Conservation (phyloP, 2,329 filamentous ascomycete genomes). For the Coniella vitis region DNA sequence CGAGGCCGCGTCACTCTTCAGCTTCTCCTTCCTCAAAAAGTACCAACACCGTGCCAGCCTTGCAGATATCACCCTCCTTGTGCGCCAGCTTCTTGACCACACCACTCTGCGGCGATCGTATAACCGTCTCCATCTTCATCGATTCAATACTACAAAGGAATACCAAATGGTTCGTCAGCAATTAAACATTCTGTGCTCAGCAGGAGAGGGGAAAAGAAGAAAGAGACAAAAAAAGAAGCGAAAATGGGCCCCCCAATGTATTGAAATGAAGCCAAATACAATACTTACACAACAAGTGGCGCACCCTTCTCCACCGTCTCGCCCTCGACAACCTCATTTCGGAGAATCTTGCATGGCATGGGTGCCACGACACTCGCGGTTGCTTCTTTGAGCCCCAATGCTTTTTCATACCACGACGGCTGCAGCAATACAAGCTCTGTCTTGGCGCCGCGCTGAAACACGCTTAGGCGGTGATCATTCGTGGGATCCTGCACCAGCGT, state of each 20-base stretch:
- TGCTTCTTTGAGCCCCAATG: conserved; percentile 72
- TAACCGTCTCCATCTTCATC: conserved; percentile 88
- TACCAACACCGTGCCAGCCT: conserved; percentile 10
- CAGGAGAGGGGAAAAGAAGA: background rate
- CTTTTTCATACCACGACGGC: conserved; percentile 81
- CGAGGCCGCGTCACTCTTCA: background rate
- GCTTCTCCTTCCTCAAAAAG: conserved; percentile 15
- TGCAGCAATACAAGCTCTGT: conserved; percentile 49
- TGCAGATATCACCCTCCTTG: conserved; percentile 59
- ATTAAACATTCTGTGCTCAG: background rate
- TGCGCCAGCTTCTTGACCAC: conserved; percentile 67
- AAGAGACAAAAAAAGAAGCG: background rate
- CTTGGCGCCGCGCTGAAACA: conserved; percentile 67
- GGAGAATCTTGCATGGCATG: conserved; percentile 95
- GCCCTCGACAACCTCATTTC: conserved; percentile 80
- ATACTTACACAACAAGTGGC: conserved; percentile 74
- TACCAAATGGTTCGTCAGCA: background rate
- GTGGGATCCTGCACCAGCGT: conserved; percentile 59
- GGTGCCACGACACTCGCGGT: conserved; percentile 81
- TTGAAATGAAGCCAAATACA: too few relatives aligned
- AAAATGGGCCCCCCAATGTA: too few relatives aligned
- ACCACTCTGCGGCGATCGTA: conserved; percentile 68
- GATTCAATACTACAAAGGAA: conserved; percentile 61
- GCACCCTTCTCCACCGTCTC: conserved; percentile 79
- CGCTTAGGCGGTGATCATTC: conserved; percentile 54